Percentiles rank a stretch among this genome's conserved stretches.
Evolutionary conservation across 2,329 filamentous ascomycete species (phyloP).

Genomic region (Cytospora mali): DNA sequence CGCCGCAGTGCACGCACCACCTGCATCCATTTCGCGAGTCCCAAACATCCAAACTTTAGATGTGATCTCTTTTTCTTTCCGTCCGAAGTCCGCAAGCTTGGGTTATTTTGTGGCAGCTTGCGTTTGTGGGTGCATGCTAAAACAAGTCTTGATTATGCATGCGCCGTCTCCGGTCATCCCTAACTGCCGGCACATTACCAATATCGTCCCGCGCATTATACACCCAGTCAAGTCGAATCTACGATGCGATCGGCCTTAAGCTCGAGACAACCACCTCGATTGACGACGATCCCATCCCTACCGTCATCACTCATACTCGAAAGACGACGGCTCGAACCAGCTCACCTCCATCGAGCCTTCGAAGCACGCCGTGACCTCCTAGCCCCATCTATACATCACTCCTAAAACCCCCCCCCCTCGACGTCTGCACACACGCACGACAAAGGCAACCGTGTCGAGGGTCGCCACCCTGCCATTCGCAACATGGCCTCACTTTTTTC

Average conservation of each 20-base stretch:
- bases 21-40: constrained; percentile 9
- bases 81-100: constrained; percentile 11
- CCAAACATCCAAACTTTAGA: constrained; percentile 21
- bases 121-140: constrained; percentile 24
- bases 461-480: constrained; percentile 20
- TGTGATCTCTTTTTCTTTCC: constrained; percentile 11
- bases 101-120: constrained; percentile 8
- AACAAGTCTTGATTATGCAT: constrained; percentile 23
- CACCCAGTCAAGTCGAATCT: constrained; percentile 22
- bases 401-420: neutral
- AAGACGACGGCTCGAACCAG: neutral
- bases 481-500: constrained; percentile 75
- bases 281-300: constrained; percentile 15
- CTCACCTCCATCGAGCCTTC: constrained; percentile 5
- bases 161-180: constrained; percentile 14
- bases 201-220: constrained; percentile 18
- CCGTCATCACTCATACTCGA: neutral
- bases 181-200: constrained; percentile 21
- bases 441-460: constrained; percentile 7
- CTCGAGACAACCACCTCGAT: constrained; percentile 21
- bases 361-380: constrained; percentile 5
- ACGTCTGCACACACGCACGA: neutral
- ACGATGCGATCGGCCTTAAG: constrained; percentile 27
- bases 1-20: constrained; percentile 5
- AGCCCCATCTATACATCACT: neutral